phyloP scores from a whole-genome alignment of 2,329 filamentous ascomycete species.

The Parastagonospora avenae region DNA sequence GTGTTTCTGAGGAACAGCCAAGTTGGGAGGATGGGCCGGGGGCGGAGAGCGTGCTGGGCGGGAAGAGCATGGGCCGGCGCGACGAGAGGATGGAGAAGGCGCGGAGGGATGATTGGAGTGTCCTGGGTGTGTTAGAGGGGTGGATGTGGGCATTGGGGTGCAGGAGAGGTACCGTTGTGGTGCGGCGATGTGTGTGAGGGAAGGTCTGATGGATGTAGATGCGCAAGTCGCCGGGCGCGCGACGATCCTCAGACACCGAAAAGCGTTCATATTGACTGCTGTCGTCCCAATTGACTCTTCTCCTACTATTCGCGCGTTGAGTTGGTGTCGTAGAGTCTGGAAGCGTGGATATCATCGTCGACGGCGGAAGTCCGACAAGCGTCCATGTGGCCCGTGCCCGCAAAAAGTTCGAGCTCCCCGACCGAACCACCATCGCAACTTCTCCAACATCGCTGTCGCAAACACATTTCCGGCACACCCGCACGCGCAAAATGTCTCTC shows the following conservation, averaged over 20 bases:
- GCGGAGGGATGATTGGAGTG: constrained; percentile 16
- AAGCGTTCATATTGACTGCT: constrained; percentile 36
- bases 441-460: background rate
- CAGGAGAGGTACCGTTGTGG: constrained; percentile 30
- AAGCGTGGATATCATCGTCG: background rate
- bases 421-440: constrained; percentile 10
- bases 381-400: constrained; percentile 29
- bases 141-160: background rate
- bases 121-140: constrained; percentile 5
- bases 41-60: constrained; percentile 18
- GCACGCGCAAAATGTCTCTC: constrained; percentile 31
- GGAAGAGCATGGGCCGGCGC: constrained; percentile 32
- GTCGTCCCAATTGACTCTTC: constrained; percentile 1
- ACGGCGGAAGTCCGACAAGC: constrained; percentile 20
- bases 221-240: constrained; percentile 25
- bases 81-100: constrained; percentile 35
- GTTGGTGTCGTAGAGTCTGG: background rate
- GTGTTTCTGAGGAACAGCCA: constrained; percentile 21
- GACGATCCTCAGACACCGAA: constrained; percentile 35
- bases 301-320: background rate
- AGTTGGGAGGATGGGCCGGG: constrained; percentile 21
- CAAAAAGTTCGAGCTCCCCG: constrained; percentile 36
- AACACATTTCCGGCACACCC: background rate
- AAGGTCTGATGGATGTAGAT: constrained; percentile 26
- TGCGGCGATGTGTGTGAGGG: constrained; percentile 18